Conservation (phyloP, 106 monocot species). For the Dioscorea dumetorum region DNA sequence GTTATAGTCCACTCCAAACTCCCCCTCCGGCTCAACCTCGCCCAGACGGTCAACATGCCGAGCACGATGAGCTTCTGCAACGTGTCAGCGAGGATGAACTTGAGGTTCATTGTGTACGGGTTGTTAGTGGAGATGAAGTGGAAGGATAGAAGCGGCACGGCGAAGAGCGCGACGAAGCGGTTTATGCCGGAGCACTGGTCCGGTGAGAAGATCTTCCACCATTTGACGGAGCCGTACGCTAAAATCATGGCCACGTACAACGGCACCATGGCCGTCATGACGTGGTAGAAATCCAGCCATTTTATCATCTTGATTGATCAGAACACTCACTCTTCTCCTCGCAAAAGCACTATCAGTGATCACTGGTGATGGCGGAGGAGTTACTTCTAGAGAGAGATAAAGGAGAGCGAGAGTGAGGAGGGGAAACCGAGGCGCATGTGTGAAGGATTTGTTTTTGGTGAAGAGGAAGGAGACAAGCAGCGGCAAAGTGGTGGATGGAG, state of each 20-base stretch:
- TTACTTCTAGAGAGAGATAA: background rate
- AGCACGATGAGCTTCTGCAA: conserved; percentile 69
- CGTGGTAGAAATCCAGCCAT: conserved; percentile 29
- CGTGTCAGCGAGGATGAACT: conserved; percentile 69
- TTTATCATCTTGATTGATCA: conserved; percentile 23
- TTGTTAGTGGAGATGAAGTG: conserved; percentile 63
- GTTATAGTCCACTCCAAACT: conserved; percentile 86
- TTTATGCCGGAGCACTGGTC: conserved; percentile 47
- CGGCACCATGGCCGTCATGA: conserved; percentile 46
- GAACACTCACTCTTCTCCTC: background rate
- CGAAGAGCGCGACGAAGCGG: conserved; percentile 53
- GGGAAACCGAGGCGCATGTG: conserved; percentile 17
- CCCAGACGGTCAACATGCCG: conserved; percentile 34
- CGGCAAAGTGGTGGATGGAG: background rate
- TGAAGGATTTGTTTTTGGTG: conserved; percentile 4
- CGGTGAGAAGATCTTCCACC: conserved; percentile 39
- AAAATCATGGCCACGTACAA: conserved; percentile 48
- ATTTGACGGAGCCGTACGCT: conserved; percentile 30
- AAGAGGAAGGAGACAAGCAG: background rate
- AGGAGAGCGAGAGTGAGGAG: background rate
- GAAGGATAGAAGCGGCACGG: conserved; percentile 61
- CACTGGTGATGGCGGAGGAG: background rate
- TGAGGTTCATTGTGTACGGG: conserved; percentile 60
- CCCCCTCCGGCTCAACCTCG: conserved; percentile 33
- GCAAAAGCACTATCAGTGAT: no score